These are phyloP conservation scores for Tilletiopsis washingtonensis DNA, from an alignment of 1,284 basidiomycete species.

Conservation along the genomic window DNA sequence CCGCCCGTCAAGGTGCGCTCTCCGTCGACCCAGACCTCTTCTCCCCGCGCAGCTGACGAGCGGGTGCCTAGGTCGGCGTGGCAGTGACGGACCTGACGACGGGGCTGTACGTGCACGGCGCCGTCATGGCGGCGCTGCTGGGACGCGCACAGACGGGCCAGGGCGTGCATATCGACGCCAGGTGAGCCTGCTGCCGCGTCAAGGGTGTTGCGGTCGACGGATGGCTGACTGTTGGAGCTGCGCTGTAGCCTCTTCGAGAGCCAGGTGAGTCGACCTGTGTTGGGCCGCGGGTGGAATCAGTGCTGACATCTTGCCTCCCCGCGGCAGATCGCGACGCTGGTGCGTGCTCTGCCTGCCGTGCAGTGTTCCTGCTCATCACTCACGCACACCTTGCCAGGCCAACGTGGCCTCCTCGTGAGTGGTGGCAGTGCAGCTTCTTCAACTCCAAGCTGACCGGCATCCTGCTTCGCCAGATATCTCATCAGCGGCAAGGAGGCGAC, in stretches of 20 bases:
- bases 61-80: conserved; percentile 51
- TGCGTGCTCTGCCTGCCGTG: conserved; percentile 8
- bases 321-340: conserved; percentile 56
- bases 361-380: too few species aligned
- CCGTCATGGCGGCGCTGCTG: conserved; percentile 80
- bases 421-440: too few species aligned
- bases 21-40: too few species aligned
- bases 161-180: conserved; percentile 77
- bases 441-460: neutral
- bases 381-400: conserved; percentile 75
- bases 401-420: conserved; percentile 65
- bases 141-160: conserved; percentile 74
- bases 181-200: conserved; percentile 65
- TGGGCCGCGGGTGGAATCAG: too few species aligned
- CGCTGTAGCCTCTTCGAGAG: too few species aligned
- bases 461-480: conserved; percentile 69
- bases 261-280: too few species aligned
- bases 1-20: conserved; percentile 65
- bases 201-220: too few species aligned
- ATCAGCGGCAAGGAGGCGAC: conserved; percentile 75
- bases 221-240: too few species aligned
- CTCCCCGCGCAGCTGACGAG: too few species aligned
- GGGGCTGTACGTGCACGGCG: conserved; percentile 85
- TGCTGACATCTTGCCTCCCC: too few species aligned
- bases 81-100: conserved; percentile 85